Base-by-base conservation (phyloP, 257 asterid species). In the Nicotiana noctiflora region DNA sequence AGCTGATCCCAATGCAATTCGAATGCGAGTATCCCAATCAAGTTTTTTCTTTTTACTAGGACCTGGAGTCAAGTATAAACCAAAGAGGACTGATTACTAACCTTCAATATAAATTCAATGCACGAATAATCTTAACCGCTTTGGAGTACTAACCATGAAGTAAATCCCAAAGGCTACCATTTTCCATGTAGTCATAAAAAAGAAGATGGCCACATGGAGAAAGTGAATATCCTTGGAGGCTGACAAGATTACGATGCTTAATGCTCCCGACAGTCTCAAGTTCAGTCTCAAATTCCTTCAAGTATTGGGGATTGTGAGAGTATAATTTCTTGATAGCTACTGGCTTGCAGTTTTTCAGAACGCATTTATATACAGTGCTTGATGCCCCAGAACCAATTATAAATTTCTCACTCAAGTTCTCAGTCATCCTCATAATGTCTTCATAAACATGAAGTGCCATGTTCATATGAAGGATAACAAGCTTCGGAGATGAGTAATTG, bases 371-470 rank as follows among this genome's bases (percentile, higher is more conserved):
- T 31, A 95, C 99, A 0, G 97, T 93, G 87, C 99, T 95, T 19
- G 99, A 95, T 31, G 97, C 98, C 75, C 99, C 98, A 34, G 86
- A 89, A 5, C 99, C 99, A 0, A 95, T 91, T 17, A 93, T 88
- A 53, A 91, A 91, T 81, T 95, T 95, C 89, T 95, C 99, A 46
- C 88, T 95, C 13, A 95, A 84, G 76, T 95, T 93, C 81, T 93
- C 99, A 0, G 99, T 95, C 97, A 92, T 92, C 84, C 99, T 90
- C 98, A 95, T 95, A 12, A 95, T 92, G 87, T 95, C 99, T 53
- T 95, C 99, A 7, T 92, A 95, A 46, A 95, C 93, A 53, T 95
- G 98, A 75, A 95, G 97, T 25, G 99, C 98, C 98, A 93, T 91
- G 82, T 95, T 95, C 98, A 95, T 93, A 93, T 95, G 91, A 76